Percentiles rank a stretch among this genome's conserved stretches.
Evolutionary conservation across 129 eudicot genomes (phyloP).

Genomic region (Lonicera japonica): DNA sequence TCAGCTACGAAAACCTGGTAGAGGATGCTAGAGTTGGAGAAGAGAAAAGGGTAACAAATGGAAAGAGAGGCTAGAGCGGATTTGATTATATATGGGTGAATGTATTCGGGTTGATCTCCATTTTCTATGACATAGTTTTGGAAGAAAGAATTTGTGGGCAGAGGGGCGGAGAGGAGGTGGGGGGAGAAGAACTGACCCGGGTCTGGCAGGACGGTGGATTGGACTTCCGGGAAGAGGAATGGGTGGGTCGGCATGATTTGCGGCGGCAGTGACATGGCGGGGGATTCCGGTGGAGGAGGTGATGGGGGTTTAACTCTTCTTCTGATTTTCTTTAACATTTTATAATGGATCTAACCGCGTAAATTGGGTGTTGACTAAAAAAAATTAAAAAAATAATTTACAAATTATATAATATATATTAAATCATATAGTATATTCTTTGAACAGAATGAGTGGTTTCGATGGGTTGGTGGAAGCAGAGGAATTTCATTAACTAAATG

Average conservation of each 20-base stretch:
- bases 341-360: conserved; percentile 7
- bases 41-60: conserved; percentile 68
- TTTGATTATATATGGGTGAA: conserved; percentile 73
- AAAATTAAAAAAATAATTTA: neutral
- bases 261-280: conserved; percentile 18
- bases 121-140: conserved; percentile 74
- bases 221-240: conserved; percentile 53
- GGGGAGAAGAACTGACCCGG: conserved; percentile 69
- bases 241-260: conserved; percentile 21
- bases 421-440: neutral
- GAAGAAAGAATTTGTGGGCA: conserved; percentile 90
- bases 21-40: conserved; percentile 45
- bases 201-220: conserved; percentile 74
- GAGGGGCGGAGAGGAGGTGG: conserved; percentile 58
- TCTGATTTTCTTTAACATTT: conserved; percentile 52
- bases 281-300: conserved; percentile 33
- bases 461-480: neutral
- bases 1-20: conserved; percentile 61
- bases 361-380: neutral
- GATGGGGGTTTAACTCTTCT: conserved; percentile 39
- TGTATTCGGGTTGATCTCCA: conserved; percentile 91
- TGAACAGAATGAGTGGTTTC: neutral
- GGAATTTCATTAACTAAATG: neutral
- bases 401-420: neutral
- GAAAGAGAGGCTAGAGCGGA: conserved; percentile 60